Evolutionary conservation across 768 basidiomycete genomes (phyloP).

Genomic region (Boletales sp.): DNA sequence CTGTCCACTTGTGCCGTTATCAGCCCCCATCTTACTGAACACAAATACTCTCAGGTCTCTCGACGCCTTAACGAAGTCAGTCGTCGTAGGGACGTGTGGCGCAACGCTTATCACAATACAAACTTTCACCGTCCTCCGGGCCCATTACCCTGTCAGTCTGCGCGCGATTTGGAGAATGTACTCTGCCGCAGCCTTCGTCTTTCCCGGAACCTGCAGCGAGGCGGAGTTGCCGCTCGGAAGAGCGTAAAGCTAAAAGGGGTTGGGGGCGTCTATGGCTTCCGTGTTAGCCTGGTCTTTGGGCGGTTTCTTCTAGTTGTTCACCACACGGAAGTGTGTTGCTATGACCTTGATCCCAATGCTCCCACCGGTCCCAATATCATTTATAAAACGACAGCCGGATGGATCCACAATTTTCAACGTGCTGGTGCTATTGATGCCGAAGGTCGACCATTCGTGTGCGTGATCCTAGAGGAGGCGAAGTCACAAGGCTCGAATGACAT

Average conservation of each 20-base stretch:
- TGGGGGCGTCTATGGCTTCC: not conserved
- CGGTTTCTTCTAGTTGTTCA: not conserved
- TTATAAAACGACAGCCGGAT: not conserved
- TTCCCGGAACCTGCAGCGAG: not conserved
- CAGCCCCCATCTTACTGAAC: no score
- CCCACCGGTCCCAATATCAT: not conserved
- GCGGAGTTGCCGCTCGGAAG: no score
- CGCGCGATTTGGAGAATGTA: not conserved
- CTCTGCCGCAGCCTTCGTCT: not conserved
- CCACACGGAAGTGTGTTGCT: not conserved
- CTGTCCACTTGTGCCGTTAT: no score
- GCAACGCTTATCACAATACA: not conserved
- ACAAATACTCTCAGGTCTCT: not conserved
- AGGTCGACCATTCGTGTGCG: slow-evolving; percentile 17
- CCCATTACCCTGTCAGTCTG: not conserved
- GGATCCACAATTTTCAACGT: slow-evolving; percentile 4
- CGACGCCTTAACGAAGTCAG: not conserved
- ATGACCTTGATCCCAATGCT: not conserved
- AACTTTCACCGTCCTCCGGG: not conserved
- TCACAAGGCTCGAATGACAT: not conserved
- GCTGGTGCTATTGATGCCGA: slow-evolving; percentile 8
- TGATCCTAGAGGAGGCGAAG: slow-evolving; percentile 4
- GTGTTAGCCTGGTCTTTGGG: not conserved
- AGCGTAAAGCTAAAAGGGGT: no score
- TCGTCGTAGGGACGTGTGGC: not conserved